phyloP scores from a whole-genome alignment of 1,284 basidiomycete genomes.

The Ganoderma boninense region DNA sequence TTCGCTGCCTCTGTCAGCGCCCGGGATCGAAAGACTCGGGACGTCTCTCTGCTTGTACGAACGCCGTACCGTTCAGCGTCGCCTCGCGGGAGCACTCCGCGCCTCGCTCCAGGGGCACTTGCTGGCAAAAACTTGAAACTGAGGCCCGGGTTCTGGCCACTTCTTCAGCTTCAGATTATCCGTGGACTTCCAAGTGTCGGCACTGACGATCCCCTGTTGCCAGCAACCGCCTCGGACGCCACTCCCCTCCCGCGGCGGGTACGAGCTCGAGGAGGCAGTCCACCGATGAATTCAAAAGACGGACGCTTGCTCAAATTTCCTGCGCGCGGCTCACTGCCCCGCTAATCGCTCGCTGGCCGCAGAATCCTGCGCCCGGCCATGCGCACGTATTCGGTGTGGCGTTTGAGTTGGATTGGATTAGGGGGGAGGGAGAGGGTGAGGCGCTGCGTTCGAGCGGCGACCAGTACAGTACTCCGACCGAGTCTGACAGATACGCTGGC shows the following conservation, averaged over 20 bases:
- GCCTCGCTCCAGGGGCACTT: neutral
- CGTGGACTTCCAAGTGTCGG: neutral
- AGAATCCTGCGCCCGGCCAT: neutral
- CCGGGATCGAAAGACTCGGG: neutral
- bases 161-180: neutral
- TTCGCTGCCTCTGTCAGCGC: neutral
- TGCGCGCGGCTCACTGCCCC: neutral
- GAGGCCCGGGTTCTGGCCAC: neutral
- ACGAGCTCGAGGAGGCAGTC: neutral
- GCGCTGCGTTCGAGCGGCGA: neutral
- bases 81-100: neutral
- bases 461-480: too few species aligned
- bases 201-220: conserved; percentile 1
- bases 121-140: neutral
- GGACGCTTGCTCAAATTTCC: neutral
- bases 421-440: neutral
- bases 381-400: neutral
- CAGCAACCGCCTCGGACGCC: neutral
- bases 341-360: neutral
- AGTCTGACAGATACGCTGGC: too few species aligned
- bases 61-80: neutral
- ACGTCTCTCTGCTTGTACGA: neutral
- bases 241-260: neutral
- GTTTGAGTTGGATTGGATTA: neutral
- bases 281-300: neutral